phyloP scores from a whole-genome alignment of 805 yeast species.

The Saccharomycopsis oosterbeekiorum region DNA sequence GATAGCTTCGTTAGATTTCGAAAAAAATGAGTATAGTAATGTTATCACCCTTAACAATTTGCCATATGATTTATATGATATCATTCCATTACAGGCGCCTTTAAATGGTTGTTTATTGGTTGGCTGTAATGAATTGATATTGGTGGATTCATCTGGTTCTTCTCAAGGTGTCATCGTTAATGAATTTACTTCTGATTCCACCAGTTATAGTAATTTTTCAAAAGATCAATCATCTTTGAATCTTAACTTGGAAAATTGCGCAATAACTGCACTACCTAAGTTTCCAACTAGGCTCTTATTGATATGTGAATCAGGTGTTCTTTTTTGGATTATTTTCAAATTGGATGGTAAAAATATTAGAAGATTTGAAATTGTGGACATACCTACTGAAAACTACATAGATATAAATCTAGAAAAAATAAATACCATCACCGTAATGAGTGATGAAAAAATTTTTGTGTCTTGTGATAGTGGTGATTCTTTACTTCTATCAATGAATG shows the following conservation, averaged over 20 bases:
- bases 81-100: conserved; percentile 57
- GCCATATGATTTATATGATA: conserved; percentile 63
- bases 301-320: conserved; percentile 8
- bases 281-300: conserved; percentile 9
- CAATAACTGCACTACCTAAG: conserved; percentile 2
- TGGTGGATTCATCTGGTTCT: conserved; percentile 66
- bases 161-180: conserved; percentile 14
- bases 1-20: conserved; percentile 60
- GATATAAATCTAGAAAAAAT: conserved; percentile 5
- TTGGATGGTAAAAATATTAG: conserved; percentile 16
- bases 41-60: conserved; percentile 54
- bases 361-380: conserved; percentile 8
- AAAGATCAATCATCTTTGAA: conserved; percentile 12
- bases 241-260: conserved; percentile 15
- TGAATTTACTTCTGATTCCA: conserved; percentile 7
- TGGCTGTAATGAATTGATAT: conserved; percentile 71
- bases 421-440: background rate
- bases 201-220: conserved; percentile 14
- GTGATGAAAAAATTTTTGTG: conserved; percentile 8
- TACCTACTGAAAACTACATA: background rate
- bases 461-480: conserved; percentile 14
- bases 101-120: conserved; percentile 57
- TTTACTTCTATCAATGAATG: conserved; percentile 8
- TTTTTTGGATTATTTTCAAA: conserved; percentile 17
- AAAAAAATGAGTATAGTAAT: conserved; percentile 43